phyloP scores from a whole-genome alignment of 208 protist species.

The Trypanosoma boissoni region DNA sequence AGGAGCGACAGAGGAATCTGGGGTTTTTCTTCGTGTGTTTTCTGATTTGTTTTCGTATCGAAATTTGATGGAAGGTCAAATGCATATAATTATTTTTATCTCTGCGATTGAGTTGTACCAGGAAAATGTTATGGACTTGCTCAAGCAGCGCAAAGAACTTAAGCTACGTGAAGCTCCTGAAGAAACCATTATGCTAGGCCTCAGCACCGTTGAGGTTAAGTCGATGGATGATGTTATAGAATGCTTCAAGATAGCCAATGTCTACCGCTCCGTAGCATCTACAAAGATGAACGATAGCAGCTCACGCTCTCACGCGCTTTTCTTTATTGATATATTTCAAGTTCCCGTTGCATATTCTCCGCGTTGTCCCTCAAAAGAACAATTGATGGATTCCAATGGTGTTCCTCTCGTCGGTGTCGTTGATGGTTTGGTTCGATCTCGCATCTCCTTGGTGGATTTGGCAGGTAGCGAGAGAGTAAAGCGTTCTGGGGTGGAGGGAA shows the following conservation, averaged over 20 bases:
- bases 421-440: slow-evolving; percentile 81
- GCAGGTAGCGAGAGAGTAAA: slow-evolving; percentile 93
- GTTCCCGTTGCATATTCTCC: slow-evolving; percentile 31
- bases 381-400: slow-evolving; percentile 55
- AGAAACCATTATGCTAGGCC: slow-evolving; percentile 61
- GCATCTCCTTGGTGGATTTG: slow-evolving; percentile 96
- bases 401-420: slow-evolving; percentile 37
- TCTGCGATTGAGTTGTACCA: slow-evolving; percentile 88
- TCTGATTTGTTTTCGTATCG: slow-evolving; percentile 80
- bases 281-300: slow-evolving; percentile 92
- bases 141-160: slow-evolving; percentile 75
- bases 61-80: slow-evolving; percentile 29
- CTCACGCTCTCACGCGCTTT: slow-evolving; percentile 87
- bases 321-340: slow-evolving; percentile 90
- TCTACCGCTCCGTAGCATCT: slow-evolving; percentile 63
- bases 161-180: slow-evolving; percentile 79
- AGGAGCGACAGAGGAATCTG: slow-evolving; percentile 43
- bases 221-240: slow-evolving; percentile 69
- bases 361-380: slow-evolving; percentile 28
- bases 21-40: slow-evolving; percentile 86
- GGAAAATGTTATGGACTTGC: slow-evolving; percentile 85
- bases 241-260: slow-evolving; percentile 75
- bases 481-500: slow-evolving; percentile 78
- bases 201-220: slow-evolving; percentile 61
- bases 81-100: slow-evolving; percentile 73